Evolutionary conservation across 495 filamentous ascomycete genomes (phyloP), one percentile per base, ranked within the genome.

Genomic region (Talaromyces nanjingensis): DNA sequence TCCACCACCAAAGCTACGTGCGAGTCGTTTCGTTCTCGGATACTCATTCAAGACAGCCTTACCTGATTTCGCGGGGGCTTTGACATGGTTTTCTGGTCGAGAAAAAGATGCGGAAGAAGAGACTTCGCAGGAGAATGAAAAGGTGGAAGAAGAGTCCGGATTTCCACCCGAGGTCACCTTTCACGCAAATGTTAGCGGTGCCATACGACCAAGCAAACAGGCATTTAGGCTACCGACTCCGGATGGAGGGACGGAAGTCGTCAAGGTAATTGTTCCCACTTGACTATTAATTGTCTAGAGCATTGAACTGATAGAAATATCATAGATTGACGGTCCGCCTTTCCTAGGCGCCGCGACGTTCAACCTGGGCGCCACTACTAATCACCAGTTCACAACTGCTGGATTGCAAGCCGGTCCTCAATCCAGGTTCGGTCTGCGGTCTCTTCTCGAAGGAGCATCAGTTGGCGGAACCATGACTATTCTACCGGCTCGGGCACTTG

Each of bases 11-110:
- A 67, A 42, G 37, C 37, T 71, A 0, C 42, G 67, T 33, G 22
- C 70, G 31, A 62, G 63, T 27, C 64, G 68, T 11, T 74, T 72
- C 64, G 72, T 64, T 31, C 60, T 77, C 27, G 67, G 67, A 54
- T 79, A 74, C 60, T 70, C 66, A 14, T 80, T 79, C 59, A 74
- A 70, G 37, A 62, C 74, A 12, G 74, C 76, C 0, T 58, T 80
- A 53, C 71, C 69, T 53, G 65, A 73, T 12, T 65, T 70, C 29
- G n/a, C 22, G 14, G 12, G 37, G 18, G 29, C 27, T n/a, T 53
- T 42, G 57, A 4, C 60, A 24, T 52, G 24, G 31, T 7, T 53
- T 2, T 24, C 16, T 24, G 55, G 18, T 14, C 8, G 33, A 24
- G 9, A 29, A 16, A n/a, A 31, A 29, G 62, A 60, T 54, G 12